Evolutionary conservation across 2,329 filamentous ascomycete species (phyloP), one percentile per base, ranked within the genome.

Genomic region (Diaporthe citrichinensis): DNA sequence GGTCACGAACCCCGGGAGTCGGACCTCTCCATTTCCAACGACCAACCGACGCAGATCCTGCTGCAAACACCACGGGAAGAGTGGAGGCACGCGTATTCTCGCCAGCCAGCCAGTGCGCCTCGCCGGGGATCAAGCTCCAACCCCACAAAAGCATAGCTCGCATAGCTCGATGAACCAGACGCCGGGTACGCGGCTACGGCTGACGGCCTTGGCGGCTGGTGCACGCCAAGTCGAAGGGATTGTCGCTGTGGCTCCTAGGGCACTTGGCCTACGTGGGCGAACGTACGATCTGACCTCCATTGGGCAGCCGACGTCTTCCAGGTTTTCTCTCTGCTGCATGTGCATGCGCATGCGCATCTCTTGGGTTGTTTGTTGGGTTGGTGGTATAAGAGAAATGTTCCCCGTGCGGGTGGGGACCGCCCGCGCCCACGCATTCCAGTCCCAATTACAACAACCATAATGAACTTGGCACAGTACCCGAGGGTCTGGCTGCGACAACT

Each of bases 401-500:
- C 65, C 65, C 46, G n/a, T 39, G 65, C 31, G 34, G 49, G 49
- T 55, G 49, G 65, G 10, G 34, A 69, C 49, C n/a, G 49, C 25
- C n/a, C 49, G 6, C 49, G 65, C n/a, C 49, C 49, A 20, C 65
- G 49, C 34, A 69, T 39, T 69, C 65, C 65, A 69, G 34, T 51
- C 34, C 34, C 46, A 55, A 55, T 14, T 46, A 53, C 62, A 55
- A 20, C 53, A 10, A 55, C 65, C 34, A 39, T 9, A 6, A 55
- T 55, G 65, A 69, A 15, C 31, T 55, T 55, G 65, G 46, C 34
- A 41, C 65, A 53, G 17, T 28, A 53, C 49, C 65, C 34, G 46
- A 69, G 34, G 49, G 34, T 28, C 34, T 51, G 65, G 65, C 46
- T 53, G 34, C 46, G 34, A 28, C 49, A 69, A 23, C 75, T 84